Base-by-base conservation (phyloP, 768 basidiomycete genomes). In the Suillus clintonianus region DNA sequence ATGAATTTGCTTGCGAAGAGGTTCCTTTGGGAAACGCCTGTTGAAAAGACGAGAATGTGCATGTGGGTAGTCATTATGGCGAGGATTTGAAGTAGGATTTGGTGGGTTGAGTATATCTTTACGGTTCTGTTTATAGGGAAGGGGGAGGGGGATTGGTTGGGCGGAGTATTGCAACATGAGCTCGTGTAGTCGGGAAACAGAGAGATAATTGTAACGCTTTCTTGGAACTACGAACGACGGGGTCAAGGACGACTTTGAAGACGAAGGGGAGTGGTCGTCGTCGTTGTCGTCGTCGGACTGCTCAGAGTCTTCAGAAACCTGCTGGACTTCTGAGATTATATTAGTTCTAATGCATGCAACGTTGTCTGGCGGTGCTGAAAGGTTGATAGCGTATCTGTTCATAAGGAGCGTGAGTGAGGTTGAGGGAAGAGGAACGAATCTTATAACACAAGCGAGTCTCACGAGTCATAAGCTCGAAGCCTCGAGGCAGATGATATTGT, bases 101-200 rank as follows among this genome's bases (percentile, higher is more conserved):
- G 15, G 42, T 17, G 42, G 42, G 7, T 43, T 43, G 73, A 71
- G 43, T 66, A 76, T 77, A 71, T 75, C 74, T 75, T 72, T 75
- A 67, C 75, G 73, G 45, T 68, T 57, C 1, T 67, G 27, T 53
- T 67, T 75, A 67, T 75, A 77, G 22, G 76, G 34, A 53, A 76
- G 69, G 66, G 75, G 71, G 22, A 77, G 74, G 51, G 75, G 65
- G 13, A 75, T 75, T 37, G 75, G 74, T 59, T 76, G 74, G 3
- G 76, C 76, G 24, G 74, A 76, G 9, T 84, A 85, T 79, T 87
- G 86, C 83, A 88, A 85, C 87, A 88, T 88, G 77, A 75, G 81
- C 67, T 73, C 66, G 67, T 66, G 70, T 13, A 72, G 68, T 47
- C 57, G 69, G 62, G 70, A 73, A 45, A 73, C 73, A 45, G 71